Percentiles rank a stretch among this genome's conserved stretches.
These are phyloP conservation scores for Hericium erinaceus DNA, from an alignment of 768 basidiomycete species.

Conservation along the genomic window DNA sequence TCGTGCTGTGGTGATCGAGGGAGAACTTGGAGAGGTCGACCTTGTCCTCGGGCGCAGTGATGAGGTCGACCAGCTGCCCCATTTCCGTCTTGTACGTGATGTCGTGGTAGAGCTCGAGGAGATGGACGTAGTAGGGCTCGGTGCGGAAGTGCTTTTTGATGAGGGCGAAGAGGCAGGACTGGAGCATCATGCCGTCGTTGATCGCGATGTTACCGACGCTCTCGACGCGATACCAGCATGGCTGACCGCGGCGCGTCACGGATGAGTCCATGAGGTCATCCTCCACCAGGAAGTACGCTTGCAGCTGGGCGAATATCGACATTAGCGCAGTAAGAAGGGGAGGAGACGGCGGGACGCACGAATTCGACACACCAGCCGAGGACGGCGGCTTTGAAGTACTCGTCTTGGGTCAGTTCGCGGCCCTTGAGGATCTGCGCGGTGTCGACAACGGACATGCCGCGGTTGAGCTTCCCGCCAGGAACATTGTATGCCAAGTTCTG, in stretches of 20 bases:
- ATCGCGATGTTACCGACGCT: slow-evolving; percentile 79
- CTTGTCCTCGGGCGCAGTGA: slow-evolving; percentile 86
- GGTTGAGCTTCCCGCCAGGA: slow-evolving; percentile 94
- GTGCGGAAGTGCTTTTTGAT: slow-evolving; percentile 79
- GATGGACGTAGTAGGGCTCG: slow-evolving; percentile 77
- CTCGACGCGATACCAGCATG: slow-evolving; percentile 82
- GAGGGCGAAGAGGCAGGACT: slow-evolving; percentile 85
- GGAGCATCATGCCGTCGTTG: slow-evolving; percentile 96
- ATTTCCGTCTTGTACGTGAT: slow-evolving; percentile 86
- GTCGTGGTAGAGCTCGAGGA: slow-evolving; percentile 90
- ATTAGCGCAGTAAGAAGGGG: neutral
- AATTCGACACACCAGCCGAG: slow-evolving; percentile 96
- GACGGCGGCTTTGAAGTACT: slow-evolving; percentile 82
- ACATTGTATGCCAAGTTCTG: slow-evolving; percentile 90
- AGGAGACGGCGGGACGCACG: slow-evolving; percentile 39
- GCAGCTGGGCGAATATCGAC: slow-evolving; percentile 45
- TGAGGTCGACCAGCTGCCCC: slow-evolving; percentile 91
- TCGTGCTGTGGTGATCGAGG: slow-evolving; percentile 76
- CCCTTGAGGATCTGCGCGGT: slow-evolving; percentile 84
- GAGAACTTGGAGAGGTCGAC: slow-evolving; percentile 88
- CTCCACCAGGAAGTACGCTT: slow-evolving; percentile 94
- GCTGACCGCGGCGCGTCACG: slow-evolving; percentile 88
- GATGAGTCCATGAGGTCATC: slow-evolving; percentile 98
- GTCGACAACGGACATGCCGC: slow-evolving; percentile 94
- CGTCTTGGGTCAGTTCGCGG: slow-evolving; percentile 58